These are phyloP conservation scores for Pseudopithomyces maydicus DNA, from an alignment of 2,329 filamentous ascomycete genomes.

Conservation along the genomic window DNA sequence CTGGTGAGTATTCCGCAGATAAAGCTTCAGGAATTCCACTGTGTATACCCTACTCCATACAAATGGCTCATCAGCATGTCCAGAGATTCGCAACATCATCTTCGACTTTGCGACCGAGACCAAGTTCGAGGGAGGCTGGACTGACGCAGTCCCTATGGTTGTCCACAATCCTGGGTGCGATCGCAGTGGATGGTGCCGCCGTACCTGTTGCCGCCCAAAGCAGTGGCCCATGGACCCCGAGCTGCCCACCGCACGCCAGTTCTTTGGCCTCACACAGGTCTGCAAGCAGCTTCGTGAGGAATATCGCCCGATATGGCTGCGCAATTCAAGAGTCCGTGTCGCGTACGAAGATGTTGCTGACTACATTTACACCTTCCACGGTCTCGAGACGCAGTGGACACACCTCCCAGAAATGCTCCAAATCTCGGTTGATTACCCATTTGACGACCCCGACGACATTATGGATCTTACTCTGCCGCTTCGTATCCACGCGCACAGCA, in stretches of 20 bases:
- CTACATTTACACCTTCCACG: slow-evolving; percentile 2
- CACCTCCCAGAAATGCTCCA: background rate
- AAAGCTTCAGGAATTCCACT: background rate
- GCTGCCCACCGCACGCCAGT: background rate
- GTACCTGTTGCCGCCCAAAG: background rate
- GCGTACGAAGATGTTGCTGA: background rate
- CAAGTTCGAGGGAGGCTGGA: background rate
- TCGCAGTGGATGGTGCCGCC: too few relatives aligned
- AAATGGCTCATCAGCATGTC: background rate
- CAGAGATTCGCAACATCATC: slow-evolving; percentile 22
- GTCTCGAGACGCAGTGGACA: background rate
- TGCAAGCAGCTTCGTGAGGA: slow-evolving; percentile 7
- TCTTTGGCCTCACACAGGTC: slow-evolving; percentile 8
- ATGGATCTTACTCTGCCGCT: slow-evolving; percentile 1
- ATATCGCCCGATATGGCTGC: slow-evolving; percentile 10
- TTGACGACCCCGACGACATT: background rate
- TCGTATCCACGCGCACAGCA: slow-evolving; percentile 3
- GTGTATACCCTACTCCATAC: background rate
- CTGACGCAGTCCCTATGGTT: background rate
- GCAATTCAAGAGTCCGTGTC: slow-evolving; percentile 1
- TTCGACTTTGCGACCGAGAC: slow-evolving; percentile 15
- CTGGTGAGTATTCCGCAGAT: background rate
- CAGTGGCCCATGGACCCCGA: background rate
- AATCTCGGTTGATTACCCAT: slow-evolving; percentile 5
- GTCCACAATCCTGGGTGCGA: background rate